A percentile compares a stretch with the other conserved stretches of the same genome.
These are phyloP conservation scores for Pseudozyma hubeiensis DNA, from an alignment of 1,284 basidiomycete species.

Conservation along the genomic window DNA sequence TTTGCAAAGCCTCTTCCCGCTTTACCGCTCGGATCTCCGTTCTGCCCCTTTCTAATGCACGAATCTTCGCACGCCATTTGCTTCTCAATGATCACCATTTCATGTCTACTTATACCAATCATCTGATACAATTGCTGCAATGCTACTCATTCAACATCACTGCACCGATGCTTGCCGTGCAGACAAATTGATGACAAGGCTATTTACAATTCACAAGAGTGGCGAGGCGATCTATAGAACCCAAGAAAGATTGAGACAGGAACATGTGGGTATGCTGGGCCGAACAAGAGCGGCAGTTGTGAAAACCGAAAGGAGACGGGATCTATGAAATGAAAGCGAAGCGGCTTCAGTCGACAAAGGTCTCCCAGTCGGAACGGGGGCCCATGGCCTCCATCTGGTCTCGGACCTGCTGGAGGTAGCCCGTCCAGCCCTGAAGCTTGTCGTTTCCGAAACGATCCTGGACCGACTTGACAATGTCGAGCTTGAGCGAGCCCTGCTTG, in stretches of 20 bases:
- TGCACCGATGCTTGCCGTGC: too few species aligned
- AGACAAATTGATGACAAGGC: background rate
- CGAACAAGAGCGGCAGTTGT: background rate
- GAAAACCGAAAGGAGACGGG: background rate
- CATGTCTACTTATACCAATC: too few species aligned
- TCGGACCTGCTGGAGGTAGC: conserved; percentile 34
- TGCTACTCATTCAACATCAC: too few species aligned
- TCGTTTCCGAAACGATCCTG: conserved; percentile 25
- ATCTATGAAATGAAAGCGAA: background rate
- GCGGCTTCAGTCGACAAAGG: conserved; percentile 31
- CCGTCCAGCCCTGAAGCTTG: conserved; percentile 31
- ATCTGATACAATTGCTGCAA: too few species aligned
- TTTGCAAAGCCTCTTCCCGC: too few species aligned
- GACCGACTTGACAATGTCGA: conserved; percentile 35
- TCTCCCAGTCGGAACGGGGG: conserved; percentile 42
- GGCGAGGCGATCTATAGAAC: background rate
- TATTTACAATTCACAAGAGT: background rate
- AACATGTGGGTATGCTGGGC: conserved; percentile 9
- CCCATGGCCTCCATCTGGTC: conserved; percentile 46
- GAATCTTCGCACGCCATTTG: too few species aligned
- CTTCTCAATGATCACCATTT: too few species aligned
- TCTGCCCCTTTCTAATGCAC: background rate
- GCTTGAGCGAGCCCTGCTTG: conserved; percentile 21
- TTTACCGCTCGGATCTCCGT: background rate
- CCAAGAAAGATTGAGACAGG: background rate